phyloP scores from a whole-genome alignment of 2,329 filamentous ascomycete species.

The Claviceps pusilla region DNA sequence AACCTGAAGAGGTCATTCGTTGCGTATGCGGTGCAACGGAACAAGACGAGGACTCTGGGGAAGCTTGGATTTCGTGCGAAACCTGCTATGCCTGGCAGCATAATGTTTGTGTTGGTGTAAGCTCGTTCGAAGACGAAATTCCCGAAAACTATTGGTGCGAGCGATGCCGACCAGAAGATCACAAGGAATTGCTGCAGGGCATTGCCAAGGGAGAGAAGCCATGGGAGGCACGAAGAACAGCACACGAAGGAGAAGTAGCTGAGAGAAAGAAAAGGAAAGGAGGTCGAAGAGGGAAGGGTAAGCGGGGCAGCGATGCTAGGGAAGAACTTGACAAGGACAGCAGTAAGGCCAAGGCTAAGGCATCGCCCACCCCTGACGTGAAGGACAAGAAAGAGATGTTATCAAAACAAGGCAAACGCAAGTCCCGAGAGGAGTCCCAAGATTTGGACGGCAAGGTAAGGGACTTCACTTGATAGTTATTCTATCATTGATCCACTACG shows the following conservation, averaged over 20 bases:
- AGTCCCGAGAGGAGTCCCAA: slow-evolving; percentile 40
- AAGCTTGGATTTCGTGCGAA: slow-evolving; percentile 94
- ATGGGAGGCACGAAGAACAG: slow-evolving; percentile 59
- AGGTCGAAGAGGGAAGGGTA: slow-evolving; percentile 49
- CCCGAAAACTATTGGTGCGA: slow-evolving; percentile 88
- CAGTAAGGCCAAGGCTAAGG: slow-evolving; percentile 18
- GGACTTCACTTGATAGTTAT: not conserved
- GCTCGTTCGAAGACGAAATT: slow-evolving; percentile 60
- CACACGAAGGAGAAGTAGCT: slow-evolving; percentile 48
- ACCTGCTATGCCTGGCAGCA: slow-evolving; percentile 91
- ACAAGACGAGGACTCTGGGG: slow-evolving; percentile 70
- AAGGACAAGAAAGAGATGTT: slow-evolving; percentile 33
- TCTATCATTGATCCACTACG: not conserved
- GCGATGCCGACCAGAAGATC: slow-evolving; percentile 68
- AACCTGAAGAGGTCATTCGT: slow-evolving; percentile 63
- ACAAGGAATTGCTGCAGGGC: slow-evolving; percentile 64
- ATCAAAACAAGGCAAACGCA: slow-evolving; percentile 38
- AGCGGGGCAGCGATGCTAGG: slow-evolving; percentile 49
- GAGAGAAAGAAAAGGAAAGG: slow-evolving; percentile 41
- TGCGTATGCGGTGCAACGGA: slow-evolving; percentile 85
- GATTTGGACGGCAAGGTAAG: slow-evolving; percentile 36
- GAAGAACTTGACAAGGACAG: slow-evolving; percentile 40
- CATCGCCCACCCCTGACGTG: slow-evolving; percentile 27
- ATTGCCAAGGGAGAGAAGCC: slow-evolving; percentile 69
- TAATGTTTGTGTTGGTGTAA: slow-evolving; percentile 85